Evolutionary conservation across 345 rosid genomes (phyloP).

Genomic region (Boechera divaricarpa): DNA sequence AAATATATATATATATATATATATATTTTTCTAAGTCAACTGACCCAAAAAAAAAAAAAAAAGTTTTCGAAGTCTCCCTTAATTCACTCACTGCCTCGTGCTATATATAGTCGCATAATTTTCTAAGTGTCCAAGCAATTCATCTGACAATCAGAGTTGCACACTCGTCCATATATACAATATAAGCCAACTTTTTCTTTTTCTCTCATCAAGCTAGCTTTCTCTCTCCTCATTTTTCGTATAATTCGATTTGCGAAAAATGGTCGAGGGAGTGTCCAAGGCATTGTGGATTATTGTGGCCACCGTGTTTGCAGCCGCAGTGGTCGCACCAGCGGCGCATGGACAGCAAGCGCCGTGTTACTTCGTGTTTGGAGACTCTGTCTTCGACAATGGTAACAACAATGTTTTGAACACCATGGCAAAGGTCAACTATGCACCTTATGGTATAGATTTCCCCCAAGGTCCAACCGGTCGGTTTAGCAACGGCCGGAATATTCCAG

Average conservation of each 20-base stretch:
- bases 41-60: too few species aligned
- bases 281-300: conserved; percentile 32
- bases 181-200: conserved; percentile 12
- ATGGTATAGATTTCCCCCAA: conserved; percentile 59
- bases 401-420: conserved; percentile 55
- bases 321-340: conserved; percentile 9
- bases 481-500: conserved; percentile 60
- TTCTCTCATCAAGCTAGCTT: not conserved
- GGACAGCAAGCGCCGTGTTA: conserved; percentile 55
- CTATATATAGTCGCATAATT: conserved; percentile 32
- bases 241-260: conserved; percentile 17
- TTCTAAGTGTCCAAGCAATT: conserved; percentile 11
- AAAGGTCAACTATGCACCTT: conserved; percentile 61
- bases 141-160: not conserved
- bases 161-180: not conserved
- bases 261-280: conserved; percentile 33
- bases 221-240: conserved; percentile 3
- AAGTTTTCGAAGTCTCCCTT: conserved; percentile 28
- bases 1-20: conserved; percentile 18
- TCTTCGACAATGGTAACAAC: conserved; percentile 69
- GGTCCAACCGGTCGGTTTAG: conserved; percentile 73
- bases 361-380: conserved; percentile 73
- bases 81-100: conserved; percentile 15
- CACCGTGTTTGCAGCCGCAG: conserved; percentile 19
- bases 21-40: too few species aligned